A percentile compares a stretch with the other conserved stretches of the same genome.
Conservation (phyloP, 1,139 yeast genomes). For the Taphrina pruni region DNA sequence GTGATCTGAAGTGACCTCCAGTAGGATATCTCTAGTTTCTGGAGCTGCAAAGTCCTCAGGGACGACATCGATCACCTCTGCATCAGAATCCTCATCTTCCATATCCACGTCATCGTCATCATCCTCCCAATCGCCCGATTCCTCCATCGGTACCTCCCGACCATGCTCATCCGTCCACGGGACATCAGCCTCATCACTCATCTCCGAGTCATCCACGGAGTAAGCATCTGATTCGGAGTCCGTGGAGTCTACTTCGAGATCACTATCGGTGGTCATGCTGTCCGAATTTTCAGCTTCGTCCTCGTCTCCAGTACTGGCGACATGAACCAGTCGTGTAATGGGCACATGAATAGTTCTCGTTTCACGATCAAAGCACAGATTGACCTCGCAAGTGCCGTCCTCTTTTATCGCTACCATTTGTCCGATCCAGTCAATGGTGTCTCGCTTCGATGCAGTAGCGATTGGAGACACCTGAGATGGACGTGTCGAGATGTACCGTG, state of each 20-base stretch:
- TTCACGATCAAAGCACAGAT: conserved; percentile 4
- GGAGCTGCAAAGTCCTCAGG: conserved; percentile 19
- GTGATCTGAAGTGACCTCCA: neutral
- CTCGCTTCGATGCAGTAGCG: neutral
- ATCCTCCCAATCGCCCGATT: conserved; percentile 37
- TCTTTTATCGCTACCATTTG: conserved; percentile 1
- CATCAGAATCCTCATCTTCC: conserved; percentile 37
- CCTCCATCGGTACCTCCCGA: conserved; percentile 22
- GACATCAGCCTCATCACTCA: conserved; percentile 42
- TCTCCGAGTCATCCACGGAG: conserved; percentile 44
- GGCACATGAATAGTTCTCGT: conserved; percentile 1
- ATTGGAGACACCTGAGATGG: neutral
- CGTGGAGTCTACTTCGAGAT: conserved; percentile 22
- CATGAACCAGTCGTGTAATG: conserved; percentile 11
- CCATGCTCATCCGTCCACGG: conserved; percentile 30
- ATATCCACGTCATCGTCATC: conserved; percentile 19
- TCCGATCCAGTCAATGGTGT: conserved; percentile 26
- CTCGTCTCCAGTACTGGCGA: conserved; percentile 11
- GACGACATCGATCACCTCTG: conserved; percentile 26
- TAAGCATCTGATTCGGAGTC: conserved; percentile 38
- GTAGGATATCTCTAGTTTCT: conserved; percentile 20
- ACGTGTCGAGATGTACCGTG: conserved; percentile 12
- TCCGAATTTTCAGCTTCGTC: conserved; percentile 7
- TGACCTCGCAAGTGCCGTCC: conserved; percentile 17
- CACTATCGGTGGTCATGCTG: conserved; percentile 11